Evolutionary conservation across 2,329 filamentous ascomycete genomes (phyloP), one percentile per base, ranked within the genome.

Genomic region (Fusarium cyanostomum): DNA sequence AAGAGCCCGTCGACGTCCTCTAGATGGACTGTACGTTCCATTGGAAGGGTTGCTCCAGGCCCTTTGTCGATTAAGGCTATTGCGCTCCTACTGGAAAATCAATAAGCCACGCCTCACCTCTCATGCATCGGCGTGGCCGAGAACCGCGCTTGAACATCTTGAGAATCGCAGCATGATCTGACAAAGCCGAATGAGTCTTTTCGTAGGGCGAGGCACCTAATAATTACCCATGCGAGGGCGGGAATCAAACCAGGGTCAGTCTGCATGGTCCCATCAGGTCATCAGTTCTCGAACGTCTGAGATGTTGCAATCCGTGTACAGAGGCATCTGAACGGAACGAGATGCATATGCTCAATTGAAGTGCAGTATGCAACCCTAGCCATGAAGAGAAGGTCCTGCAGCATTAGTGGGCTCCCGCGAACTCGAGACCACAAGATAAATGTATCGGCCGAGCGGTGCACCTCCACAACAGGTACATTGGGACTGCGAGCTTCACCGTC

Each of bases 291-390:
- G 27, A 31, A 30, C 24, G 38, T 15, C 27, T 28, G 33, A 44
- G 8, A 15, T 34, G 34, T 21, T 38, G 44, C n/a, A 33, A 48
- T 37, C 24, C 41, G 18, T 33, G 43, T 58, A 43, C 45, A 53
- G 30, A 45, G 34, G 58, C 27, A 28, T 46, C 56, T 27, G 16
- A 52, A 52, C 56, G 27, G 41, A 56, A 65, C 11, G 37, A 57
- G 52, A 30, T 56, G 61, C 61, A 64, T 64, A 50, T 39, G 39
- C 45, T 58, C 62, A 39, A 53, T 53, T 48, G 43, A 48, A 61
- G 52, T 48, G 61, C 61, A 49, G 43, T 42, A 52, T 38, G 41
- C 42, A 49, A 18, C 13, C 18, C 33, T 16, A 35, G 39, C 46
- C 38, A 26, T 21, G 44, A 52, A 10, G 31, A 56, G 24, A 54